phyloP scores from a whole-genome alignment of 2,329 filamentous ascomycete species.

The Alternaria gansuensis region DNA sequence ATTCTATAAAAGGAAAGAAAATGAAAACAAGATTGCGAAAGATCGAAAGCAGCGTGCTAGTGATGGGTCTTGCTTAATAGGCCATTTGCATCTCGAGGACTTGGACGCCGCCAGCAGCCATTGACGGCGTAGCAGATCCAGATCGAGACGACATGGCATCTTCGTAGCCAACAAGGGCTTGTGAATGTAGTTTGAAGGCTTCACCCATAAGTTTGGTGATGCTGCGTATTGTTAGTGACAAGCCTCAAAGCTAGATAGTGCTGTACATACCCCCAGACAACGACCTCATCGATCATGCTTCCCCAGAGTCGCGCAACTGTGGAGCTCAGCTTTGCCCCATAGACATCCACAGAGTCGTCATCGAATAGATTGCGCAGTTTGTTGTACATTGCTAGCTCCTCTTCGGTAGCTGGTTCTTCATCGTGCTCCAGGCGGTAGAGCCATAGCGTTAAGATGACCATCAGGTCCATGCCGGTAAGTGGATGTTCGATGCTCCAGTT shows the following conservation, averaged over 20 bases:
- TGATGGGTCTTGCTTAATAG: conserved; percentile 42
- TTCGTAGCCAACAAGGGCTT: conserved; percentile 93
- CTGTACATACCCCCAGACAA: conserved; percentile 93
- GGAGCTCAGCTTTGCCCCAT: conserved; percentile 87
- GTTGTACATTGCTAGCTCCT: conserved; percentile 89
- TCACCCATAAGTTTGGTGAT: conserved; percentile 97
- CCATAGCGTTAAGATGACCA: conserved; percentile 98
- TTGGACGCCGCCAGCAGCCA: conserved; percentile 54
- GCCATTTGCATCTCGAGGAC: conserved; percentile 57
- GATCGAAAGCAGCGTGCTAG: conserved; percentile 15
- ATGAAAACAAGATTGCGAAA: conserved; percentile 33
- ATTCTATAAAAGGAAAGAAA: conserved; percentile 46
- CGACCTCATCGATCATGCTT: conserved; percentile 97
- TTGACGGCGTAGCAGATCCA: conserved; percentile 54
- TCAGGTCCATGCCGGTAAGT: conserved; percentile 93
- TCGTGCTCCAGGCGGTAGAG: conserved; percentile 99
- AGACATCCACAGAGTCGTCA: conserved; percentile 84
- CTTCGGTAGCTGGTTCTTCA: conserved; percentile 85
- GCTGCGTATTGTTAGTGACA: conserved; percentile 63
- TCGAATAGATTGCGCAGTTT: conserved; percentile 90
- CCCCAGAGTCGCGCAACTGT: conserved; percentile 95
- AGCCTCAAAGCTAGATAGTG: conserved; percentile 1
- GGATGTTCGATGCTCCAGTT: conserved; percentile 99
- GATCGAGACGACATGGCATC: conserved; percentile 70
- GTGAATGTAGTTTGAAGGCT: conserved; percentile 94